Evolutionary conservation across 495 filamentous ascomycete species (phyloP).

Genomic region (Evernia prunastri): DNA sequence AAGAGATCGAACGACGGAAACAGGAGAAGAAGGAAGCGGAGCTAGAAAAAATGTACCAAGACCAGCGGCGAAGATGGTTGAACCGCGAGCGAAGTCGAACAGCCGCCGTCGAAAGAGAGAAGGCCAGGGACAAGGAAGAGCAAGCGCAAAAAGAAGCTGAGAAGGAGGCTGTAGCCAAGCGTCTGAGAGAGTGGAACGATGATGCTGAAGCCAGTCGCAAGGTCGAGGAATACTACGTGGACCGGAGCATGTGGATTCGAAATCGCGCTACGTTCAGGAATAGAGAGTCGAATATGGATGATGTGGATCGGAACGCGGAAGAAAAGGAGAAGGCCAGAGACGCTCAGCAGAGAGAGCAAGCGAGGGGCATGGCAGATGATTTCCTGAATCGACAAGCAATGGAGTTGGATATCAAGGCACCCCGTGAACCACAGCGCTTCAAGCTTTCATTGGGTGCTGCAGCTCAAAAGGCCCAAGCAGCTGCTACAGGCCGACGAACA

Average conservation of each 20-base stretch:
- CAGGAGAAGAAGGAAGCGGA: slow-evolving; percentile 65
- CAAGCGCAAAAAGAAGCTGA: slow-evolving; percentile 48
- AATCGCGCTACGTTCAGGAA: slow-evolving; percentile 67
- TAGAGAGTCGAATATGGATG: slow-evolving; percentile 69
- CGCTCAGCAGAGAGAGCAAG: slow-evolving; percentile 67
- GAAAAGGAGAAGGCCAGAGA: slow-evolving; percentile 63
- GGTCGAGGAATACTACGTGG: slow-evolving; percentile 74
- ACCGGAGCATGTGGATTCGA: slow-evolving; percentile 76
- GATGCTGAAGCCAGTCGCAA: slow-evolving; percentile 70
- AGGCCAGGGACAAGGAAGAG: slow-evolving; percentile 69
- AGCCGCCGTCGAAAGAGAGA: slow-evolving; percentile 76
- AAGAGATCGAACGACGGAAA: slow-evolving; percentile 71
- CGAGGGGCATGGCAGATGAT: slow-evolving; percentile 79
- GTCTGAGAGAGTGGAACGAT: slow-evolving; percentile 80
- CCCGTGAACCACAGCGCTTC: slow-evolving; percentile 75
- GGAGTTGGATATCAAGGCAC: slow-evolving; percentile 64
- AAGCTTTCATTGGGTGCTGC: slow-evolving; percentile 89
- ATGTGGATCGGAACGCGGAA: slow-evolving; percentile 72
- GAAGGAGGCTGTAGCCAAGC: slow-evolving; percentile 64
- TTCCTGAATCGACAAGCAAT: slow-evolving; percentile 87
- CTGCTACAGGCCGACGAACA: slow-evolving; percentile 63
- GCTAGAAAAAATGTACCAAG: slow-evolving; percentile 72
- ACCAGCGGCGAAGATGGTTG: slow-evolving; percentile 83
- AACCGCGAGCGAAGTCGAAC: slow-evolving; percentile 79
- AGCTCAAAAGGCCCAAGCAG: slow-evolving; percentile 71